Evolutionary conservation across 163 green algal species (phyloP).

Genomic region (Volvox carteri): DNA sequence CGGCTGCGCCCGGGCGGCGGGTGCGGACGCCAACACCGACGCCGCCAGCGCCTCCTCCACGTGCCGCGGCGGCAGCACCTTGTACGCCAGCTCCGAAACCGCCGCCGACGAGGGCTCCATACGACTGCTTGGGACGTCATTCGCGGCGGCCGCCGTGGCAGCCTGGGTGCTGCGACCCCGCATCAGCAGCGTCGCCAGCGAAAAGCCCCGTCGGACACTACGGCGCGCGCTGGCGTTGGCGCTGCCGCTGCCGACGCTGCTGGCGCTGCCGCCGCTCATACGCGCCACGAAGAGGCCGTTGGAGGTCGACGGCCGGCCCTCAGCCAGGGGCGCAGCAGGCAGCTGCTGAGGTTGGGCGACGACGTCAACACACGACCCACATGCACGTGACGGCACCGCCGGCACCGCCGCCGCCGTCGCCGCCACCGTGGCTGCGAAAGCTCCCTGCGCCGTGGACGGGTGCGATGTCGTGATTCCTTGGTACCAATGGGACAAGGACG

Average conservation of each 20-base stretch:
- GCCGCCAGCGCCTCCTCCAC: conserved; percentile 51
- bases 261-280: not conserved
- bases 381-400: too few relatives aligned
- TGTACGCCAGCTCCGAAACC: conserved; percentile 28
- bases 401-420: not conserved
- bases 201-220: not conserved
- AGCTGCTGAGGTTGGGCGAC: too few relatives aligned
- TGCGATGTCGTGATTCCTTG: too few relatives aligned
- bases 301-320: too few relatives aligned
- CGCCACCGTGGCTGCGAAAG: not conserved
- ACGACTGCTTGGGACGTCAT: conserved; percentile 26
- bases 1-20: too few relatives aligned
- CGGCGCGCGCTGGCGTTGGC: not conserved
- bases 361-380: too few relatives aligned
- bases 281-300: not conserved
- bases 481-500: too few relatives aligned
- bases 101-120: conserved; percentile 36
- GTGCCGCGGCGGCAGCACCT: conserved; percentile 35
- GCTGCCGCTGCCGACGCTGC: not conserved
- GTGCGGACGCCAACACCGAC: too few relatives aligned
- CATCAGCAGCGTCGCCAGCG: conserved; percentile 16
- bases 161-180: not conserved
- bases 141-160: not conserved
- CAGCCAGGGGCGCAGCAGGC: too few relatives aligned
- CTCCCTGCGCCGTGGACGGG: too few relatives aligned